A percentile compares a stretch with the other conserved stretches of the same genome.
phyloP scores from a whole-genome alignment of 2,329 filamentous ascomycete genomes.

The Stachybotrys elegans region DNA sequence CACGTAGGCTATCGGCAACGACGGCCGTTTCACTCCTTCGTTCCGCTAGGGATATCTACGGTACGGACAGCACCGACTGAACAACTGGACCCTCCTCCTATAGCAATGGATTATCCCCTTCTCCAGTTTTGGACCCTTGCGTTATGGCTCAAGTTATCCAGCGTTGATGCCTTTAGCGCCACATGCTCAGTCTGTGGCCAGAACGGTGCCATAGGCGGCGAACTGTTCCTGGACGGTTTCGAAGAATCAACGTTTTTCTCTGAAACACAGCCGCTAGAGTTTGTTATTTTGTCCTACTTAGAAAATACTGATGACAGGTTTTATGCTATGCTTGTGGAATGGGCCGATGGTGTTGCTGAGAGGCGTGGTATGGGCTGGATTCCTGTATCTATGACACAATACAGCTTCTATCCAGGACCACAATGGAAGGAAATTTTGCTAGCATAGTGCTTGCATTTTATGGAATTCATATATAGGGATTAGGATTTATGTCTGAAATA shows the following conservation, averaged over 20 bases:
- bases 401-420: neutral
- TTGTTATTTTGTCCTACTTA: conserved; percentile 5
- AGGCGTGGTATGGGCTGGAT: conserved; percentile 9
- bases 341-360: conserved; percentile 8
- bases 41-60: neutral
- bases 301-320: neutral
- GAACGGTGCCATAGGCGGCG: neutral
- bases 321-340: conserved; percentile 6
- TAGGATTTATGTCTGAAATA: too few relatives aligned
- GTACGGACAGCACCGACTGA: neutral
- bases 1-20: neutral
- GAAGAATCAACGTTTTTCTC: conserved; percentile 7
- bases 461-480: too few relatives aligned
- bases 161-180: conserved; percentile 3
- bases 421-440: neutral
- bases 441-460: too few relatives aligned
- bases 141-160: neutral
- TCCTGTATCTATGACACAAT: conserved; percentile 6
- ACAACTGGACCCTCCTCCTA: neutral
- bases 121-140: conserved; percentile 13
- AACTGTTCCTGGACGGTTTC: conserved; percentile 3
- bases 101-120: conserved; percentile 2
- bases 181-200: neutral
- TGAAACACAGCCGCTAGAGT: conserved; percentile 1
- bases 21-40: neutral